phyloP scores from a whole-genome alignment of 345 rosid genomes.

The Geranium rotundifolium region DNA sequence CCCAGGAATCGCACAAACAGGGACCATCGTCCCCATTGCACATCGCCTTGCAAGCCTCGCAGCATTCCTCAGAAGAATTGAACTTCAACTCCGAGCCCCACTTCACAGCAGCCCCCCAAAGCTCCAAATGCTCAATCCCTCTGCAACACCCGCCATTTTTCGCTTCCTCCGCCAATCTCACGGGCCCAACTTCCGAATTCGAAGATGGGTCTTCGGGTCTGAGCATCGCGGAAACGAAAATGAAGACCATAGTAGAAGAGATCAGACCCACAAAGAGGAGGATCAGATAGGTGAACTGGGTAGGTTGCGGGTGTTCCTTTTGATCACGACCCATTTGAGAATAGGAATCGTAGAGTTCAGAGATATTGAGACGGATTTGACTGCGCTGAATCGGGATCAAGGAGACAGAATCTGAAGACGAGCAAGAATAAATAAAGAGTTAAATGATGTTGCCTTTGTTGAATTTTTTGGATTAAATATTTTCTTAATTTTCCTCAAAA shows the following conservation, averaged over 20 bases:
- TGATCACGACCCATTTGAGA: slow-evolving; percentile 54
- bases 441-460: too few relatives aligned
- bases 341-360: slow-evolving; percentile 8
- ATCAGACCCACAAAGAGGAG: slow-evolving; percentile 44
- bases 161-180: slow-evolving; percentile 7
- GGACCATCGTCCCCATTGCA: slow-evolving; percentile 81
- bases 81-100: slow-evolving; percentile 95
- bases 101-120: slow-evolving; percentile 96
- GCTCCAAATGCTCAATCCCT: slow-evolving; percentile 76
- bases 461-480: too few relatives aligned
- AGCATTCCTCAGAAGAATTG: slow-evolving; percentile 57
- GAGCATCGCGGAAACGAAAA: slow-evolving; percentile 40
- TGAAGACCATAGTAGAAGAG: slow-evolving; percentile 57
- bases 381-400: neutral
- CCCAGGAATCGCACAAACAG: slow-evolving; percentile 96
- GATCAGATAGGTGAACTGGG: slow-evolving; percentile 41
- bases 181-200: slow-evolving; percentile 6
- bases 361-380: slow-evolving; percentile 5
- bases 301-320: slow-evolving; percentile 36
- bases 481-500: too few relatives aligned
- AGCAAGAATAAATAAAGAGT: neutral
- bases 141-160: slow-evolving; percentile 48
- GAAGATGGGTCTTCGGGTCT: slow-evolving; percentile 19
- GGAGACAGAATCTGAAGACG: neutral
- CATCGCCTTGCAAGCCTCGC: slow-evolving; percentile 83